Evolutionary conservation across 2,329 filamentous ascomycete genomes (phyloP).

Genomic region (Penicillium rolfsii): DNA sequence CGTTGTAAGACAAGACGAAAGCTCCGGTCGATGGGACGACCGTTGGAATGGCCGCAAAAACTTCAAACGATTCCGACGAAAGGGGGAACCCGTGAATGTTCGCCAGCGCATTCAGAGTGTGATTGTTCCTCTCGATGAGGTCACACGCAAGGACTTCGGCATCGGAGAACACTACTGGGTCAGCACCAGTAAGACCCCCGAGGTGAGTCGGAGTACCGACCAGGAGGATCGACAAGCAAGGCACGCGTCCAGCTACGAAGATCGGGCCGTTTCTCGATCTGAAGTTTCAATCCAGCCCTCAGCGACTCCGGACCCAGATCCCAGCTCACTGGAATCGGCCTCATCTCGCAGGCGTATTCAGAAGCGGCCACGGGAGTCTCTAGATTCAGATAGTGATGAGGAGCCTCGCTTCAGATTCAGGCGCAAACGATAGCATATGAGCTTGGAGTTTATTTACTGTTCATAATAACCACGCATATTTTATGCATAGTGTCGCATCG

Average conservation of each 20-base stretch:
- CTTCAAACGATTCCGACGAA: constrained; percentile 78
- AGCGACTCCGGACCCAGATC: constrained; percentile 26
- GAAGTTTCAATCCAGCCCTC: constrained; percentile 17
- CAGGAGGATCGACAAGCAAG: constrained; percentile 20
- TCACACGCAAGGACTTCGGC: constrained; percentile 70
- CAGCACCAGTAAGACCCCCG: constrained; percentile 41
- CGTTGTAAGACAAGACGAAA: constrained; percentile 42
- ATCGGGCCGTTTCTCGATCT: constrained; percentile 13
- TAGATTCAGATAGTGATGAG: constrained; percentile 61
- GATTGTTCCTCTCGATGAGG: constrained; percentile 73
- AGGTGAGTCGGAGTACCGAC: constrained; percentile 28
- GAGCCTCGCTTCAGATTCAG: constrained; percentile 60
- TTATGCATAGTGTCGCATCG: constrained; percentile 15
- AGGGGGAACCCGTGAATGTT: constrained; percentile 37
- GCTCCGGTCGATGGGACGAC: constrained; percentile 74
- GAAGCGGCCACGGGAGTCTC: constrained; percentile 41
- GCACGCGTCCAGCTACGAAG: constrained; percentile 4
- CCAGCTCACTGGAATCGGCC: constrained; percentile 18
- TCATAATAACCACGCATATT: no score
- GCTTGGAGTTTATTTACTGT: not conserved
- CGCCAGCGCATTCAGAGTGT: constrained; percentile 56
- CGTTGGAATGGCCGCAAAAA: constrained; percentile 94
- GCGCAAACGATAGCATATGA: constrained; percentile 42
- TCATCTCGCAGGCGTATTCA: constrained; percentile 27
- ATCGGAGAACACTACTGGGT: constrained; percentile 77